Evolutionary conservation across 441 rosid species (phyloP).

Genomic region (Adansonia madagascariensis): DNA sequence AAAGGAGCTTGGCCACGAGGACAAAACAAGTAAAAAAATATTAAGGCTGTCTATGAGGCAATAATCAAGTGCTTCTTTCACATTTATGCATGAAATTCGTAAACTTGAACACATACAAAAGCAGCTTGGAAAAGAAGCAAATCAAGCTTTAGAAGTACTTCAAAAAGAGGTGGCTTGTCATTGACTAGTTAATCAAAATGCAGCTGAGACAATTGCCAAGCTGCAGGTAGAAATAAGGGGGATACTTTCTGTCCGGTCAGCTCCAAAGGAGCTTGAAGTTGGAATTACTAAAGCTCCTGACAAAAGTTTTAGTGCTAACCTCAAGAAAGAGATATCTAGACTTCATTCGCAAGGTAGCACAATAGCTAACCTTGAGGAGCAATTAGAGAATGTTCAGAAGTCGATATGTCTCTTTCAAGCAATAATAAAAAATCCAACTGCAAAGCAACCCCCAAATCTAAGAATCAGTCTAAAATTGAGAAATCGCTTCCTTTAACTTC

Average conservation of each 20-base stretch:
- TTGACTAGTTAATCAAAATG: slow-evolving; percentile 96
- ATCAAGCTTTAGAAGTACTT: slow-evolving; percentile 88
- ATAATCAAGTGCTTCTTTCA: slow-evolving; percentile 92
- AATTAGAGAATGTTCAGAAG: slow-evolving; percentile 94
- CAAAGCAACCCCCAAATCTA: slow-evolving; percentile 64
- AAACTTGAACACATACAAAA: slow-evolving; percentile 98
- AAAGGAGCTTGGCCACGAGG: slow-evolving; percentile 52
- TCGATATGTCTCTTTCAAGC: slow-evolving; percentile 96
- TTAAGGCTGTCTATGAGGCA: slow-evolving; percentile 89
- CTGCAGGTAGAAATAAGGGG: slow-evolving; percentile 94
- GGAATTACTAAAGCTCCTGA: slow-evolving; percentile 63
- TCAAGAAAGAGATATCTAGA: slow-evolving; percentile 95
- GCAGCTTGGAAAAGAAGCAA: slow-evolving; percentile 96
- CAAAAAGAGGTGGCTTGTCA: slow-evolving; percentile 98
- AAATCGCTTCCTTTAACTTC: slow-evolving; percentile 81
- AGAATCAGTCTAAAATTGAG: slow-evolving; percentile 81
- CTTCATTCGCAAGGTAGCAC: slow-evolving; percentile 96
- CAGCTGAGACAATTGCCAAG: slow-evolving; percentile 96
- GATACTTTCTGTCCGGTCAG: slow-evolving; percentile 67
- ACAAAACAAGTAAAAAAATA: slow-evolving; percentile 62
- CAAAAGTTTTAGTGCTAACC: slow-evolving; percentile 88
- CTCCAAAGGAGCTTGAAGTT: slow-evolving; percentile 57
- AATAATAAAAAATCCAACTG: slow-evolving; percentile 41
- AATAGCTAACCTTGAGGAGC: slow-evolving; percentile 90
- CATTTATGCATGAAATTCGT: slow-evolving; percentile 97